Percentiles rank a stretch among this genome's conserved stretches.
Evolutionary conservation across 2,329 filamentous ascomycete species (phyloP).

Genomic region (Aspergillus felis): DNA sequence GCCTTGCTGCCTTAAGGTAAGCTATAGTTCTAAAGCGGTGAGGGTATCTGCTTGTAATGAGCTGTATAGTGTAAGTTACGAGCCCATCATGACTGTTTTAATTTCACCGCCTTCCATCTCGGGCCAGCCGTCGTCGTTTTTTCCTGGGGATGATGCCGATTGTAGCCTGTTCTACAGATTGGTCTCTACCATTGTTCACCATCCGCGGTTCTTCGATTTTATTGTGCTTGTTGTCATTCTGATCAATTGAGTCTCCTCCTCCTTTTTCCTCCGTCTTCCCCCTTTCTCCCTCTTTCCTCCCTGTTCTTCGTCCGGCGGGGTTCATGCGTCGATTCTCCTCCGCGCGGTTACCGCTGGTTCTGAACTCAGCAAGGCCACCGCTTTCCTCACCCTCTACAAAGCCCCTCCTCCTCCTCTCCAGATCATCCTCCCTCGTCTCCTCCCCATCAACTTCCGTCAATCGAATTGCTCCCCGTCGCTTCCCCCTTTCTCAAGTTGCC

Average conservation of each 20-base stretch:
- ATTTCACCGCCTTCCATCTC: conserved; percentile 10
- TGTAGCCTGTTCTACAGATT: neutral
- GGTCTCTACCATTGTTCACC: conserved; percentile 3
- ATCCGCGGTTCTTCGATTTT: conserved; percentile 1
- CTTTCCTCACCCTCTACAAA: conserved; percentile 26
- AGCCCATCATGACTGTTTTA: neutral
- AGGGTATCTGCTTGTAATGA: neutral
- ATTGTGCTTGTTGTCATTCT: neutral
- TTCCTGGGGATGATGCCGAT: conserved; percentile 1
- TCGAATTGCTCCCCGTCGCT: conserved; percentile 20
- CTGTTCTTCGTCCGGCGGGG: conserved; percentile 6
- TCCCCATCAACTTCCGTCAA: conserved; percentile 15
- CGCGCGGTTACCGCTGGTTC: conserved; percentile 29
- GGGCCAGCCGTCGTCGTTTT: neutral
- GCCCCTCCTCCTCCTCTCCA: conserved; percentile 20
- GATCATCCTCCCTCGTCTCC: conserved; percentile 22
- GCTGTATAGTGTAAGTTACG: neutral
- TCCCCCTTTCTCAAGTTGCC: conserved; percentile 28
- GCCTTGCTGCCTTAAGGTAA: conserved; percentile 1
- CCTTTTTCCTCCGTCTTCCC: neutral
- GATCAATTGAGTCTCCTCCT: neutral
- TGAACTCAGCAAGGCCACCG: conserved; percentile 32
- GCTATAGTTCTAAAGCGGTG: neutral
- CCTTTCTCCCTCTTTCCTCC: conserved; percentile 11
- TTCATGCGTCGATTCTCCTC: conserved; percentile 35